These are phyloP conservation scores for Diaporthe sp. DNA, from an alignment of 2,329 filamentous ascomycete genomes.

Conservation along the genomic window DNA sequence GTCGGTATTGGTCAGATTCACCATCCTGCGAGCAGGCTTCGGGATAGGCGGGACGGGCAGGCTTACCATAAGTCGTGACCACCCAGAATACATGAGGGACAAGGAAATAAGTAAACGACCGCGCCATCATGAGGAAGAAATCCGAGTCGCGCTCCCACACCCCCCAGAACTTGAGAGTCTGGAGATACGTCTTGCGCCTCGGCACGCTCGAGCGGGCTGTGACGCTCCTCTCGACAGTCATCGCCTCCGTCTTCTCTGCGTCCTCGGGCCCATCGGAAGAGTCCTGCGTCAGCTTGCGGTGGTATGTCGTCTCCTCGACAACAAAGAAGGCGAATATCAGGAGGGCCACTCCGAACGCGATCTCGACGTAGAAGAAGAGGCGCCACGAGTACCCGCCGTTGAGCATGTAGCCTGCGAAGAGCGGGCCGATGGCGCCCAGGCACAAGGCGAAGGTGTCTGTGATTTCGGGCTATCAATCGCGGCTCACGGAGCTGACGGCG, in stretches of 20 bases:
- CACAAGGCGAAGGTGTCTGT: slow-evolving; percentile 60
- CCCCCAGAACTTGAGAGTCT: slow-evolving; percentile 59
- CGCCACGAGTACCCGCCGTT: slow-evolving; percentile 70
- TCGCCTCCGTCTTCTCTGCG: slow-evolving; percentile 35
- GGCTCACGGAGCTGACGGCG: not conserved
- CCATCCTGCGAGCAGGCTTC: slow-evolving; percentile 12
- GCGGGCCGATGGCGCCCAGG: slow-evolving; percentile 66
- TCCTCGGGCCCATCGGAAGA: slow-evolving; percentile 27
- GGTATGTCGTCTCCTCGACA: slow-evolving; percentile 52
- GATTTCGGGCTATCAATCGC: not conserved
- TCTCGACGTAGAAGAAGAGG: slow-evolving; percentile 72
- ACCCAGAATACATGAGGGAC: slow-evolving; percentile 65
- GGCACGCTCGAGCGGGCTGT: slow-evolving; percentile 46
- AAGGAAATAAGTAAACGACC: slow-evolving; percentile 61
- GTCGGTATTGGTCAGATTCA: not conserved
- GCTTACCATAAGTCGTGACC: slow-evolving; percentile 56
- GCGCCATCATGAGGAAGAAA: slow-evolving; percentile 60
- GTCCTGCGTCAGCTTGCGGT: slow-evolving; percentile 42
- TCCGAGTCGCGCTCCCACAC: slow-evolving; percentile 56
- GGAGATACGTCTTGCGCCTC: slow-evolving; percentile 55
- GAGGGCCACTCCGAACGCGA: slow-evolving; percentile 60
- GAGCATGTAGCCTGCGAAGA: slow-evolving; percentile 74
- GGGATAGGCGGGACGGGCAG: slow-evolving; percentile 43
- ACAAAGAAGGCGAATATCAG: slow-evolving; percentile 50
- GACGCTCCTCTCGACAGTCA: slow-evolving; percentile 14